Conservation (phyloP, 129 eudicot species). For the Tanacetum coccineum region DNA sequence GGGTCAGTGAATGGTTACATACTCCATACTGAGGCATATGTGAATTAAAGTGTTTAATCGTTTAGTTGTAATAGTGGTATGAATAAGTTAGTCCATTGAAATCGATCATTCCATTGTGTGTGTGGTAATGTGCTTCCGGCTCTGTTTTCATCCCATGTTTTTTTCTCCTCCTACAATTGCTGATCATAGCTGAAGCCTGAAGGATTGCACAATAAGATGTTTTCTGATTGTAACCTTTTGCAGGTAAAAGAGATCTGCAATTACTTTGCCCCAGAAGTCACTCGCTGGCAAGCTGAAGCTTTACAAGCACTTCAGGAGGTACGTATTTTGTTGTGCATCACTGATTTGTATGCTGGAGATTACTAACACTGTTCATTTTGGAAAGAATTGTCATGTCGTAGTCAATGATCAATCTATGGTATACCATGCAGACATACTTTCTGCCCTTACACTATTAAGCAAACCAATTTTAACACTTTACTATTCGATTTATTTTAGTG, state of each 20-base stretch:
- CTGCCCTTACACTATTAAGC: neutral
- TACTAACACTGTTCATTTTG: neutral
- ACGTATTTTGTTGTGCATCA: neutral
- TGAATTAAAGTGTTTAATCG: neutral
- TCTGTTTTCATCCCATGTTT: neutral
- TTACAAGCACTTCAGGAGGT: conserved; percentile 70
- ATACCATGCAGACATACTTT: neutral
- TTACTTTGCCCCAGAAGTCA: conserved; percentile 30
- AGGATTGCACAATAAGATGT: no score
- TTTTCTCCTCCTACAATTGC: neutral
- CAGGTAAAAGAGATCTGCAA: conserved; percentile 65
- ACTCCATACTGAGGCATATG: neutral
- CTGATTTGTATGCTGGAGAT: neutral
- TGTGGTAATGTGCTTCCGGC: no score
- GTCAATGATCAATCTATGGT: neutral
- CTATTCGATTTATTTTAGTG: no score
- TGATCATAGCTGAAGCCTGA: no score
- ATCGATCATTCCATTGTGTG: no score
- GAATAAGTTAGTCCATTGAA: neutral
- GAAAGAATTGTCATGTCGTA: neutral
- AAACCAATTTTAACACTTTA: no score
- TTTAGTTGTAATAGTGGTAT: neutral
- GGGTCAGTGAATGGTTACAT: neutral
- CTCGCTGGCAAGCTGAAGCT: conserved; percentile 78
- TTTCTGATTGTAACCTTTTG: neutral